Evolutionary conservation across 2,329 filamentous ascomycete species (phyloP).

Genomic region (Harringtonia aguacate): DNA sequence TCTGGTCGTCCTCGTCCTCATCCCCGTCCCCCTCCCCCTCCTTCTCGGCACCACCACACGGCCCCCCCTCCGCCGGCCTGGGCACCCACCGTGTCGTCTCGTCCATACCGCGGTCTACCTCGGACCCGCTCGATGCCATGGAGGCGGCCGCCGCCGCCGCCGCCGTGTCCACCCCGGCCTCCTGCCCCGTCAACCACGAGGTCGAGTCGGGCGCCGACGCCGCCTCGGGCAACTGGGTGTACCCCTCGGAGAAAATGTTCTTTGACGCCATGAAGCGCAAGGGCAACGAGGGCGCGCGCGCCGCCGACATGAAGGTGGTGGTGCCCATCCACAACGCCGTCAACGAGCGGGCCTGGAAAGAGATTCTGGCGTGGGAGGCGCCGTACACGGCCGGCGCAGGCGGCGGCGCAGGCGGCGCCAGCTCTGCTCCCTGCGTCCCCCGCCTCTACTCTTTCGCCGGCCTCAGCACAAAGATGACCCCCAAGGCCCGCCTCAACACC

Average conservation of each 20-base stretch:
- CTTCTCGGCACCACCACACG: slow-evolving; percentile 5
- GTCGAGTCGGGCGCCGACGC: slow-evolving; percentile 62
- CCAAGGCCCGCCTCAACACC: slow-evolving; percentile 72
- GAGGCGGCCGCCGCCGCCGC: not conserved
- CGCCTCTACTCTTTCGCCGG: slow-evolving; percentile 78
- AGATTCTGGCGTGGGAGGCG: slow-evolving; percentile 83
- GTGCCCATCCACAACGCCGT: slow-evolving; percentile 98
- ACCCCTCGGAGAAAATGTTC: slow-evolving; percentile 94
- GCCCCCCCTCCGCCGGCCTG: slow-evolving; percentile 25
- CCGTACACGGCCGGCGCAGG: slow-evolving; percentile 34
- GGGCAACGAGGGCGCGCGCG: slow-evolving; percentile 58
- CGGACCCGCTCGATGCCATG: slow-evolving; percentile 11
- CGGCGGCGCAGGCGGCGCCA: slow-evolving; percentile 16
- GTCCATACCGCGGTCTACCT: slow-evolving; percentile 53
- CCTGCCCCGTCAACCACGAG: slow-evolving; percentile 55
- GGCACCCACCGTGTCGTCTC: slow-evolving; percentile 64
- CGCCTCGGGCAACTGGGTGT: slow-evolving; percentile 82
- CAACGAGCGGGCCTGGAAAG: slow-evolving; percentile 89
- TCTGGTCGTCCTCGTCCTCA: slow-evolving; percentile 35
- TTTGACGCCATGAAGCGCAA: slow-evolving; percentile 96
- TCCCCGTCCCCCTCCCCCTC: slow-evolving; percentile 23
- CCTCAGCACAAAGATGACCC: slow-evolving; percentile 58
- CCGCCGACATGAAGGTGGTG: slow-evolving; percentile 76
- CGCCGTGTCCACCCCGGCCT: slow-evolving; percentile 26
- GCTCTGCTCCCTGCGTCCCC: slow-evolving; percentile 58